Evolutionary conservation across 257 asterid genomes (phyloP), one percentile per base, ranked within the genome.

Genomic region (Sherardia arvensis): DNA sequence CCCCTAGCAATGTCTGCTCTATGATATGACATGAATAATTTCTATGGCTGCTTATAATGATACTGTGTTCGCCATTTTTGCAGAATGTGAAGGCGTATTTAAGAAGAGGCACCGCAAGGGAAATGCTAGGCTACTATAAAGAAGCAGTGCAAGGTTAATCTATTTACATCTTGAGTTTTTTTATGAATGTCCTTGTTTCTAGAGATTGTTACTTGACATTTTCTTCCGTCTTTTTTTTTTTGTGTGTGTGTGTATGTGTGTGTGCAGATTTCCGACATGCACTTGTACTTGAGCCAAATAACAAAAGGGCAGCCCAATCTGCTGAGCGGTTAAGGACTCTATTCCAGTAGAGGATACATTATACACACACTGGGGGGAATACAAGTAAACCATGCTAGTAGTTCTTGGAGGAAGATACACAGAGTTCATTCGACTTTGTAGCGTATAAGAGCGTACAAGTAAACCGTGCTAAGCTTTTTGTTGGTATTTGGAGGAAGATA

Each of bases 241-340:
- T n/a, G n/a, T n/a, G n/a, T n/a, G n/a, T n/a, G n/a, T n/a, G n/a
- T n/a, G n/a, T n/a, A n/a, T n/a, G n/a, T n/a, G n/a, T n/a, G n/a
- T n/a, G n/a, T 65, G 82, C 88, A 92, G 99, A 92, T 84, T 92
- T 89, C 75, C 74, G 78, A 64, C 73, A 77, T 27, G 97, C 97
- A 21, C 96, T 89, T 43, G 91, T 89, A 70, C 94, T 92, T 5
- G 97, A 92, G 84, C 99, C 99, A 59, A 89, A 83, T n/a, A 92
- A 92, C 63, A 92, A 84, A 77, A 81, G 96, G 80, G 99, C 99
- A 68, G 77, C 95, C 22, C 83, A 77, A 82, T 80, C 94, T 61
- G 69, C 83, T 59, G 87, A 84, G 68, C 78, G 91, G 72, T 80
- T 89, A 64, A 82, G 66, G 82, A 87, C 74, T 68, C 62, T 40